Conservation (phyloP, 306 rosid species). For the Cercis canadensis region DNA sequence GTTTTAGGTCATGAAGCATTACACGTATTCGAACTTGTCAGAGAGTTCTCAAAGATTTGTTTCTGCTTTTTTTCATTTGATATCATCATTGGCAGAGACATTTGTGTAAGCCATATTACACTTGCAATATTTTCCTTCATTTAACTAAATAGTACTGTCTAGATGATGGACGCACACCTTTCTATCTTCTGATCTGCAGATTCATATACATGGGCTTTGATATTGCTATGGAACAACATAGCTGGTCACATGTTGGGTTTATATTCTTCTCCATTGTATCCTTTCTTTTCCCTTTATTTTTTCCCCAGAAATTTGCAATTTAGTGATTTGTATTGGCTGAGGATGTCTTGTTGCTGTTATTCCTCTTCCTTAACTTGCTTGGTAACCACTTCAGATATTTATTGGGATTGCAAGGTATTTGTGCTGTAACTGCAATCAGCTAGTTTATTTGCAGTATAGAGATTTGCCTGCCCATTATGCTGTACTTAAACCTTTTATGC, state of each 20-base stretch:
- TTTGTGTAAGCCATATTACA: slow-evolving; percentile 73
- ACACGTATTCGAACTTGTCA: slow-evolving; percentile 87
- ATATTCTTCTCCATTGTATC: slow-evolving; percentile 99
- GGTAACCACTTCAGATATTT: slow-evolving; percentile 67
- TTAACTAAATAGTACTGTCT: slow-evolving; percentile 29
- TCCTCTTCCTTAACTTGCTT: slow-evolving; percentile 67
- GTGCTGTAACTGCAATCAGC: slow-evolving; percentile 26
- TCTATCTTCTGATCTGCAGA: slow-evolving; percentile 54
- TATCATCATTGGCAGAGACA: slow-evolving; percentile 98
- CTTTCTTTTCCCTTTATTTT: slow-evolving; percentile 50
- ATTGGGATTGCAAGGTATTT: slow-evolving; percentile 90
- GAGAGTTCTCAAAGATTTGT: slow-evolving; percentile 91
- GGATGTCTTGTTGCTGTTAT: slow-evolving; percentile 29
- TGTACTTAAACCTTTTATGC: slow-evolving; percentile 14
- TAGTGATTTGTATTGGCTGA: slow-evolving; percentile 29
- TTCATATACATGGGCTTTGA: slow-evolving; percentile 99
- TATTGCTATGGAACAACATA: slow-evolving; percentile 97
- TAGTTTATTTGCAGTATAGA: slow-evolving; percentile 10
- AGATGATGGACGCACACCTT: slow-evolving; percentile 20
- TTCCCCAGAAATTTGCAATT: slow-evolving; percentile 23
- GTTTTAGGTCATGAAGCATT: slow-evolving; percentile 97
- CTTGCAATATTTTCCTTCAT: slow-evolving; percentile 28
- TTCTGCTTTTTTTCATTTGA: slow-evolving; percentile 87
- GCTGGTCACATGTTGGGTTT: slow-evolving; percentile 99
- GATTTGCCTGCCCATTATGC: neutral